phyloP scores from a whole-genome alignment of 345 rosid species.

The Rubroshorea leprosula region DNA sequence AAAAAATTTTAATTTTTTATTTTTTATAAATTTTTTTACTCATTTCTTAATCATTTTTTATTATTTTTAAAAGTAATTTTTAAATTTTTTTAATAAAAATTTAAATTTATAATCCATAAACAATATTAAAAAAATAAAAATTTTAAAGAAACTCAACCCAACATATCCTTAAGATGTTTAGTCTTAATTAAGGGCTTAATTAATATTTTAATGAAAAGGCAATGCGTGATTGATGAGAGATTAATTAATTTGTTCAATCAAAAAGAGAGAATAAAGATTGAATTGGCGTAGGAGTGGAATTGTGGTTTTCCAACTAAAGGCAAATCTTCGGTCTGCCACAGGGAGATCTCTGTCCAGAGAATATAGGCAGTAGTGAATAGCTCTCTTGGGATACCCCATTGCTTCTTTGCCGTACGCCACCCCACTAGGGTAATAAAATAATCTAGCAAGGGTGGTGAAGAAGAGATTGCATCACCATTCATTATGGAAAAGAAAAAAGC shows the following conservation, averaged over 20 bases:
- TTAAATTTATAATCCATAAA: no score
- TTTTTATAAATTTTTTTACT: no score
- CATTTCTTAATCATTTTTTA: no score
- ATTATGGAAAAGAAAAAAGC: slow-evolving; percentile 8
- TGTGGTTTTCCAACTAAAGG: slow-evolving; percentile 29
- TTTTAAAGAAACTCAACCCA: no score
- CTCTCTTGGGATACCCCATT: slow-evolving; percentile 16
- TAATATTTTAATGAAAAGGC: background rate
- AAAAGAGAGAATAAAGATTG: background rate
- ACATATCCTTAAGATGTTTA: background rate
- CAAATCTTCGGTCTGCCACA: slow-evolving; percentile 24
- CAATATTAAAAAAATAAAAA: no score
- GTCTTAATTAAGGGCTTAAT: background rate
- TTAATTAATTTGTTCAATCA: slow-evolving; percentile 4
- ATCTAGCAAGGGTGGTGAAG: background rate
- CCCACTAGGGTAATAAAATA: background rate
- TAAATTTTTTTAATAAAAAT: no score
- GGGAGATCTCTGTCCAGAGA: slow-evolving; percentile 20
- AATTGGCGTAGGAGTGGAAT: slow-evolving; percentile 8
- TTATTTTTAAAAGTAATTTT: no score
- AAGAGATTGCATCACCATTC: slow-evolving; percentile 12
- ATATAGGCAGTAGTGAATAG: slow-evolving; percentile 8
- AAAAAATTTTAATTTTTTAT: no score
- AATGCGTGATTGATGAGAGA: slow-evolving; percentile 1
- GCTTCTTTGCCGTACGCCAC: slow-evolving; percentile 21